Percentiles rank a stretch among this genome's conserved stretches.
Evolutionary conservation across 1,284 basidiomycete genomes (phyloP).

Genomic region (Fomitiporia mediterranea): DNA sequence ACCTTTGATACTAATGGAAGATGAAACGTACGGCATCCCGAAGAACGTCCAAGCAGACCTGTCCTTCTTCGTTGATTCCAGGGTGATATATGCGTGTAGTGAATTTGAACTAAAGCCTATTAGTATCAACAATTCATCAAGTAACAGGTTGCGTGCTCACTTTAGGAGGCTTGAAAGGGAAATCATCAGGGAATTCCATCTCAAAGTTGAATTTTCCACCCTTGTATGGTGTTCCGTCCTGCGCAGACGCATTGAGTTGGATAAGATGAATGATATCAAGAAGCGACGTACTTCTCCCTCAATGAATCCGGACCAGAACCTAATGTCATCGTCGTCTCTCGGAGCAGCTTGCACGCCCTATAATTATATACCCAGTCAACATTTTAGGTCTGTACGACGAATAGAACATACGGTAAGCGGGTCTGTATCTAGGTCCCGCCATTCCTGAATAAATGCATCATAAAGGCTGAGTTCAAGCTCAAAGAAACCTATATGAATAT

Average conservation of each 20-base stretch:
- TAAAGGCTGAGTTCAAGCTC: neutral
- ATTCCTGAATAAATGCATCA: conserved; percentile 43
- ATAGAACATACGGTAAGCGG: conserved; percentile 51
- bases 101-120: conserved; percentile 64
- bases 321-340: conserved; percentile 59
- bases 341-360: conserved; percentile 1
- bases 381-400: neutral
- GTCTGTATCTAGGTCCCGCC: conserved; percentile 50
- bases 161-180: conserved; percentile 86
- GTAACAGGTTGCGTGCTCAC: conserved; percentile 38
- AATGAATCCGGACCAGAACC: conserved; percentile 75
- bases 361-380: neutral
- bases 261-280: conserved; percentile 1
- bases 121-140: neutral
- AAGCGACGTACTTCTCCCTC: conserved; percentile 61
- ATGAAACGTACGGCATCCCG: conserved; percentile 67
- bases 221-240: conserved; percentile 80
- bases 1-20: neutral
- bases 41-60: conserved; percentile 76
- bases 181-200: conserved; percentile 63
- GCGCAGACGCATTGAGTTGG: conserved; percentile 4
- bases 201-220: conserved; percentile 78
- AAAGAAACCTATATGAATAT: neutral
- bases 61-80: conserved; percentile 87
- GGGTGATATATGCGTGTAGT: conserved; percentile 90